phyloP scores from a whole-genome alignment of 768 basidiomycete genomes.

The Leccinum obscurum region DNA sequence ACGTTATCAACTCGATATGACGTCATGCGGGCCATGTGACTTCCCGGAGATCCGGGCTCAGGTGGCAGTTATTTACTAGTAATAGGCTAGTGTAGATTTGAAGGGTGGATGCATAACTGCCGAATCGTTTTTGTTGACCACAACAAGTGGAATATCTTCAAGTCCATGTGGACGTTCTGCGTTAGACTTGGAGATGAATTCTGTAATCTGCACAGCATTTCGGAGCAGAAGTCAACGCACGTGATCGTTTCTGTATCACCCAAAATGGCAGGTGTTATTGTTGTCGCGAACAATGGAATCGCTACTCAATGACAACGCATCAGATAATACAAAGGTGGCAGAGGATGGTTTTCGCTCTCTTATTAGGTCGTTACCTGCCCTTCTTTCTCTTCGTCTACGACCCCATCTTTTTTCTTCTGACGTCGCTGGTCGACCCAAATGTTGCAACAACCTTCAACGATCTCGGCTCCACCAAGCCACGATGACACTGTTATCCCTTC shows the following conservation, averaged over 20 bases:
- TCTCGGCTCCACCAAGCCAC: conserved; percentile 49
- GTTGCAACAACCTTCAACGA: conserved; percentile 27
- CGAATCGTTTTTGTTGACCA: neutral
- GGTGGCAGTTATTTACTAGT: too few relatives aligned
- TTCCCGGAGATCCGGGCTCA: too few relatives aligned
- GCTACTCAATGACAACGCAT: neutral
- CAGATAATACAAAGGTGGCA: conserved; percentile 26
- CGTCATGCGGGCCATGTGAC: neutral
- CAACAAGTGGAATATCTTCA: neutral
- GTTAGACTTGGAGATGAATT: neutral
- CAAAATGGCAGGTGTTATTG: conserved; percentile 31
- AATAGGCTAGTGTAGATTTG: too few relatives aligned
- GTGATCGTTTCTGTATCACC: conserved; percentile 5
- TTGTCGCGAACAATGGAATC: conserved; percentile 30
- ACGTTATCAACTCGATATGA: neutral
- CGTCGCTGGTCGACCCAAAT: conserved; percentile 43
- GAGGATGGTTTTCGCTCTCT: conserved; percentile 14
- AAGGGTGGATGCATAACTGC: too few relatives aligned
- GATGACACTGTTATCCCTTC: conserved; percentile 46
- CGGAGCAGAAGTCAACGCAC: conserved; percentile 2
- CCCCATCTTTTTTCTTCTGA: conserved; percentile 11
- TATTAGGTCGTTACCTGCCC: conserved; percentile 11
- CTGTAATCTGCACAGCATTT: neutral
- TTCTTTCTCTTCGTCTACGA: conserved; percentile 16
- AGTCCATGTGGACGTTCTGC: neutral